Conservation (phyloP, 441 rosid genomes). For the Raphanus hybrid region DNA sequence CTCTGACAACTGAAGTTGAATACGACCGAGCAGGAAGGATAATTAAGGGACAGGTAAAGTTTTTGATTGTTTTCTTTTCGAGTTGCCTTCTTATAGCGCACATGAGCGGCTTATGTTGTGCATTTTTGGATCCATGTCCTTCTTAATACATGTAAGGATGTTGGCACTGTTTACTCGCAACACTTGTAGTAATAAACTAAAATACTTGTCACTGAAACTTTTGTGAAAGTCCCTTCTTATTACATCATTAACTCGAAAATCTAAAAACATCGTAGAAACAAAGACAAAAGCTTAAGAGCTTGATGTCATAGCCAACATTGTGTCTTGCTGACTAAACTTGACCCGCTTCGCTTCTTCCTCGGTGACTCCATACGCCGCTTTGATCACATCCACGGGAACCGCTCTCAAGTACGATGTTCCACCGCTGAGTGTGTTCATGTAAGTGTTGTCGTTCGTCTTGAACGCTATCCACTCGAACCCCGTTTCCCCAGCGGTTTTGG, state of each 20-base stretch:
- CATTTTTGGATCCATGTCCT: no score
- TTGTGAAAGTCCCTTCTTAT: slow-evolving; percentile 7
- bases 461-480: slow-evolving; percentile 72
- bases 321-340: slow-evolving; percentile 52
- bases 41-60: no score
- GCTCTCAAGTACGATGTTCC: slow-evolving; percentile 58
- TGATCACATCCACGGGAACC: slow-evolving; percentile 61
- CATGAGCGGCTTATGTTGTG: no score
- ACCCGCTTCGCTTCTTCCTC: slow-evolving; percentile 64
- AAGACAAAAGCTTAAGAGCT: slow-evolving; percentile 23
- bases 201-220: not conserved
- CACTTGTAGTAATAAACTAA: not conserved
- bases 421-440: slow-evolving; percentile 58
- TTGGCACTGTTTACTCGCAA: not conserved
- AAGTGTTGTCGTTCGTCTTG: slow-evolving; percentile 68
- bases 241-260: slow-evolving; percentile 24
- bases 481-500: slow-evolving; percentile 52
- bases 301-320: slow-evolving; percentile 41
- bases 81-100: no score
- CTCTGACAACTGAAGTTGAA: no score
- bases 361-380: slow-evolving; percentile 53
- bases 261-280: slow-evolving; percentile 26
- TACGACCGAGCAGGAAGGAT: no score
- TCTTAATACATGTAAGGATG: no score
- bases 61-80: no score